Base-by-base conservation (phyloP, 2,329 filamentous ascomycete genomes). In the Zasmidium citrigriseum region DNA sequence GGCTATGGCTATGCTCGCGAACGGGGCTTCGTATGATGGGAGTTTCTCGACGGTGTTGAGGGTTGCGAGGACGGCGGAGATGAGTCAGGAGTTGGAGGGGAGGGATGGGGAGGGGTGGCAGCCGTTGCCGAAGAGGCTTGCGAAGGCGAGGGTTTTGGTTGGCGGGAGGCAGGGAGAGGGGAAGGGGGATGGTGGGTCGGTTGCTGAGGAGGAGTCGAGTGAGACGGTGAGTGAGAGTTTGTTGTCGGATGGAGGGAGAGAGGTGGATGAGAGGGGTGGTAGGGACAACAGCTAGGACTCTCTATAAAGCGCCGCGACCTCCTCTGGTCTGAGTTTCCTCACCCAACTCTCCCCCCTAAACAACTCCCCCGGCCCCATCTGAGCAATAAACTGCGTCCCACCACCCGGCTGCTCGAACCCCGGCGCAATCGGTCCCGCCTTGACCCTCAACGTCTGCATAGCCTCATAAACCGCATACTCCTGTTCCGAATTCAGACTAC, bases 21-120 rank as follows among this genome's bases (percentile, higher is more conserved):
- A 54, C 18, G 58, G 58, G n/a, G 55, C 54, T 0, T 58, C 59
- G 7, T 65, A 55, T 29, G 60, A 52, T 4, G 49, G 58, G 16
- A 48, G 60, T 2, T 64, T 67, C 56, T 65, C 64, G 2, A 67
- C 63, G 1, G 57, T 66, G 4, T 16, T 65, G 1, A 20, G 64
- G 24, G 21, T 45, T 1, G 22, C 46, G 0, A 52, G 46, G 23
- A 48, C 46, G 9, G 57, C 52, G 4, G 14, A 48, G 3, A 5
- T 59, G 21, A 56, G 41, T 18, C 1, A 7, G 7, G 27, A 34
- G 7, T 7, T 34, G 27, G 7, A 34, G 14, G 27, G 14, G 14
- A 34, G 14, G 27, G 14, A 14, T 14, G 7, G 7, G 14, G 7
- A 7, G 7, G 27, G 27, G 7, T 7, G 14, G 14, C 14, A 34